Evolutionary conservation across 2,329 filamentous ascomycete genomes (phyloP), one percentile per base, ranked within the genome.

Genomic region (Echinosphaeria canescens): DNA sequence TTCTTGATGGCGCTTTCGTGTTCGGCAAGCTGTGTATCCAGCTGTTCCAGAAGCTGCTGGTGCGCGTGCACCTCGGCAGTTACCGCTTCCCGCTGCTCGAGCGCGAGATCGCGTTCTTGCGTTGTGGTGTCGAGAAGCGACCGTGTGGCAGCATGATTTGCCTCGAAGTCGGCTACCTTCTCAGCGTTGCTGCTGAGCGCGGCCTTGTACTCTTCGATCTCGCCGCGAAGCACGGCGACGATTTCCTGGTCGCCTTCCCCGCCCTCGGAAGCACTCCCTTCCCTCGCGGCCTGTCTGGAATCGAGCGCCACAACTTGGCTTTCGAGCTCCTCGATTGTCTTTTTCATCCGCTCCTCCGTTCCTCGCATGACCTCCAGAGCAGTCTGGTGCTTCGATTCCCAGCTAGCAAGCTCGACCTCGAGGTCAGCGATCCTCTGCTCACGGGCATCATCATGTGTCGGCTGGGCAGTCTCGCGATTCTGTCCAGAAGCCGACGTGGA

Each of bases 151-250:
- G 62, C 47, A 42, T 90, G 75, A 4, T 73, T 65, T 34, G 71
- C 52, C 46, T 92, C 81, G 10, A 92, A 58, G 35, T 76, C 65
- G 3, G 69, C 59, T 16, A 92, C 70, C 38, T 72, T 78, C 22
- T 61, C 44, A 10, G 69, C 56, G 38, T 84, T 79, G 35, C 55
- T 60, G 34, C 63, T 61, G 38, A 90, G 73, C 20, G 76, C 65
- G 4, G 61, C 53, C 50, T 78, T 84, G 50, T 91, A 82, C 42
- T 81, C 71, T 27, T 84, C 70, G 28, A 93, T 73, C 42, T 91
- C 74, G 31, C 51, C 59, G 33, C 76, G 75, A 23, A 93, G 50
- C 24, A 56, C 56, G 19, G 56, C 51, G 18, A 78, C 51, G 25
- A 72, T 50, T 19, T 62, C 56, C 30, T 72, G 53, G 19, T 61